Evolutionary conservation across 345 rosid species (phyloP).

Genomic region (Sapria himalayana): DNA sequence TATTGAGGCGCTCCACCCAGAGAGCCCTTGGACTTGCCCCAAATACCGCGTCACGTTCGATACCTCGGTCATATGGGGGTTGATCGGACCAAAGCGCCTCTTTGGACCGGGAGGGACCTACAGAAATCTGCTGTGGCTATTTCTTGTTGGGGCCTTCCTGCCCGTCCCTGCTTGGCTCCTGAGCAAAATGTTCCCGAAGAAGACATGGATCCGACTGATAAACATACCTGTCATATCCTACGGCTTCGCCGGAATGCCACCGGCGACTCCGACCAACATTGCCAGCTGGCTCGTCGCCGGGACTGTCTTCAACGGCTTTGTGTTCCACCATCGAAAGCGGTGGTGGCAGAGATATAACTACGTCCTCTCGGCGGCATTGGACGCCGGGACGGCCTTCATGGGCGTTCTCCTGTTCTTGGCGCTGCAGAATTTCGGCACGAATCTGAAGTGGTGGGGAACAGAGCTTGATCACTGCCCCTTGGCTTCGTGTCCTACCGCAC

Average conservation of each 20-base stretch:
- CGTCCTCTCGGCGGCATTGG: slow-evolving; percentile 84
- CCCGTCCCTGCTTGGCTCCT: slow-evolving; percentile 82
- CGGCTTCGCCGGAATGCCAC: slow-evolving; percentile 99
- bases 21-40: slow-evolving; percentile 99
- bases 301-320: slow-evolving; percentile 77
- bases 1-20: slow-evolving; percentile 36
- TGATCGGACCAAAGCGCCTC: slow-evolving; percentile 65
- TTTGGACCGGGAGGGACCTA: slow-evolving; percentile 91
- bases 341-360: slow-evolving; percentile 99
- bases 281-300: slow-evolving; percentile 94
- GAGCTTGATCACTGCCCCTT: slow-evolving; percentile 78
- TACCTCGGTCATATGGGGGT: slow-evolving; percentile 93
- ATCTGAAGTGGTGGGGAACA: slow-evolving; percentile 86
- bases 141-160: slow-evolving; percentile 77
- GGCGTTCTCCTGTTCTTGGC: slow-evolving; percentile 81
- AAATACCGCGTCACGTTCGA: slow-evolving; percentile 93
- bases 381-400: slow-evolving; percentile 99
- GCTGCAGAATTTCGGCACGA: slow-evolving; percentile 40
- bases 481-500: slow-evolving; percentile 76
- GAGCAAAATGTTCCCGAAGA: slow-evolving; percentile 68
- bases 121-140: slow-evolving; percentile 84
- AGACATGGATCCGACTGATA: slow-evolving; percentile 91
- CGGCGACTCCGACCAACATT: slow-evolving; percentile 96
- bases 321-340: slow-evolving; percentile 64
- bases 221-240: slow-evolving; percentile 90